Base-by-base conservation (phyloP, 1,139 yeast species). In the Kodamaea plutei region DNA sequence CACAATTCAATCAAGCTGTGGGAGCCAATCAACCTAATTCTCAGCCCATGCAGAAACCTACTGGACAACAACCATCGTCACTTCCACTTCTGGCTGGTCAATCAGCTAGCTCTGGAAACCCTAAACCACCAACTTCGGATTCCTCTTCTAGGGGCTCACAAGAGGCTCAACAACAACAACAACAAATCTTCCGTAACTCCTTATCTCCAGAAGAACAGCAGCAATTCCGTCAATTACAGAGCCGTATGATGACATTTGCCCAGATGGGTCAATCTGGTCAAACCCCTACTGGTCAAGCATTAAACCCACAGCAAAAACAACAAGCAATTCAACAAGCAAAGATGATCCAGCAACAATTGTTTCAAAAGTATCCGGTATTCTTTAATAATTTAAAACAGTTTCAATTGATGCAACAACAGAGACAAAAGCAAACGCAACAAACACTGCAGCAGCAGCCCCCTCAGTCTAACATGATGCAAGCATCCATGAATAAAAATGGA, bases 251-350 rank as follows among this genome's bases (percentile, higher is more conserved):
- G 36, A 61, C 72, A 2, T 61, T 66, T 37, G 65, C 62, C 2
- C 57, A 59, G 39, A 67, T 68, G 73, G 69, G 72, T 9, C 65
- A 64, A 37, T 50, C 66, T 8, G 74, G 74, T 2, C 48, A 64
- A 8, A 66, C 73, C 1, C 73, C 73, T 7, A 67, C 63, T 35
- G 57, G 71, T 12, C 60, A 64, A 18, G 62, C 61, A 34, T 56
- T 68, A 34, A 63, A 61, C 3, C 66, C 66, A 5, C 70, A 64
- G 34, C 73, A 68, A 37, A 69, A 66, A 34, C 72, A 64, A 39
- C 70, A 64, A 38, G 73, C 73, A 1, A 44, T 64, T 14, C 68
- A 64, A 34, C 73, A 68, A 40, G 71, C 71, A 8, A 64, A 65
- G 36, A 40, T 56, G 20, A 52, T 64, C 25, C 73, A 67, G 40